A percentile compares a stretch with the other conserved stretches of the same genome.
Evolutionary conservation across 106 monocot genomes (phyloP).

Genomic region (Posidonia australis): DNA sequence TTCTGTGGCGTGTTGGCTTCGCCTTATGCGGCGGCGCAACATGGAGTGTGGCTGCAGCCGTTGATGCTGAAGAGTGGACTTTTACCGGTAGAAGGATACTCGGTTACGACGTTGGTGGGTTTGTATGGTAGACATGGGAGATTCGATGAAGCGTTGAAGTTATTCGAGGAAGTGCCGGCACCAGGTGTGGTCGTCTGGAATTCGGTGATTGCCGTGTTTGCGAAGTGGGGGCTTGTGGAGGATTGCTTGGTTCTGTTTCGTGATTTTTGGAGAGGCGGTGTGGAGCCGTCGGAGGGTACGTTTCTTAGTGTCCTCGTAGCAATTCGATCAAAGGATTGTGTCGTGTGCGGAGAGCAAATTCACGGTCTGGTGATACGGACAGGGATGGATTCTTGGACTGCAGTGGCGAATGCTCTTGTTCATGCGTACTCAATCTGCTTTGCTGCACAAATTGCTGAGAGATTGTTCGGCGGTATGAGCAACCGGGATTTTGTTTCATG

Average conservation of each 20-base stretch:
- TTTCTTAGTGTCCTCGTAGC: conserved; percentile 33
- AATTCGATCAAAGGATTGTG: conserved; percentile 9
- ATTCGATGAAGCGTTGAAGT: conserved; percentile 27
- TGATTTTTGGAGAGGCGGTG: conserved; percentile 25
- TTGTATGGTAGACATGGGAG: conserved; percentile 22
- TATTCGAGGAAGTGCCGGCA: conserved; percentile 63
- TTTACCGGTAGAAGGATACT: conserved; percentile 33
- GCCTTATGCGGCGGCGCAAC: not conserved
- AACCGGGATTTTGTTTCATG: conserved; percentile 48
- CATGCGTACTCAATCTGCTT: conserved; percentile 30
- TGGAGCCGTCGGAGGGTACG: conserved; percentile 27
- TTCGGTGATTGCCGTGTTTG: conserved; percentile 27
- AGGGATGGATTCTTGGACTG: conserved; percentile 22
- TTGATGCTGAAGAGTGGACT: conserved; percentile 55
- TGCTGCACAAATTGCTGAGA: conserved; percentile 12
- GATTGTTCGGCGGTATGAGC: conserved; percentile 22
- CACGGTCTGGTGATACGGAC: conserved; percentile 31
- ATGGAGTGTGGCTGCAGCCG: conserved; percentile 32
- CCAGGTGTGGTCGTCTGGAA: conserved; percentile 54
- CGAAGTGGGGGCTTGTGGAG: conserved; percentile 13
- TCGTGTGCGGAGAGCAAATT: conserved; percentile 26
- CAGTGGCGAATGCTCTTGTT: conserved; percentile 46
- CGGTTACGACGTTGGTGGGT: conserved; percentile 44
- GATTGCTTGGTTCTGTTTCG: conserved; percentile 36
- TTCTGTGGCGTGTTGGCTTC: conserved; percentile 51